phyloP scores from a whole-genome alignment of 495 filamentous ascomycete genomes.

The Aspergillus hancockii region DNA sequence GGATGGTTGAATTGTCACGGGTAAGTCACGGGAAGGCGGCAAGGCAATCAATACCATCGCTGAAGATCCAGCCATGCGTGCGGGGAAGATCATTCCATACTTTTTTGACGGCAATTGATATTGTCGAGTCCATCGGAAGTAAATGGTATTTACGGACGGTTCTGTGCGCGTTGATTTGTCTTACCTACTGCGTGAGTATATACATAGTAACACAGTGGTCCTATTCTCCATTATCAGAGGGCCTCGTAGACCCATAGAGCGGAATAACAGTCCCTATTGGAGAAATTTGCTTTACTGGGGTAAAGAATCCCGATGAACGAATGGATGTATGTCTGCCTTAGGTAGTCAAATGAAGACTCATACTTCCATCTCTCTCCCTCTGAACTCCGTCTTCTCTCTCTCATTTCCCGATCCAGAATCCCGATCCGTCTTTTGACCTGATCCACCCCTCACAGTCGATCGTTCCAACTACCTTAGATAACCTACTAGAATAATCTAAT shows the following conservation, averaged over 20 bases:
- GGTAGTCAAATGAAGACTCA: background rate
- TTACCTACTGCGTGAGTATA: background rate
- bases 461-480: background rate
- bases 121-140: too few species aligned
- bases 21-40: background rate
- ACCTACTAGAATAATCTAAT: background rate
- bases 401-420: background rate
- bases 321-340: background rate
- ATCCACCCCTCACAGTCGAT: background rate
- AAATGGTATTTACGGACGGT: too few species aligned
- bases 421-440: background rate
- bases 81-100: background rate
- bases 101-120: too few species aligned
- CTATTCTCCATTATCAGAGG: too few species aligned
- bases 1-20: background rate
- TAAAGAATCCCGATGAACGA: slow-evolving; percentile 15
- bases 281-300: slow-evolving; percentile 15
- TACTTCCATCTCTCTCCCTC: slow-evolving; percentile 4
- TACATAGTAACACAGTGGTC: too few species aligned
- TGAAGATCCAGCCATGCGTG: background rate
- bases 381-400: background rate
- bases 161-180: background rate
- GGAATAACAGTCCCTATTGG: background rate
- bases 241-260: background rate
- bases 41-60: background rate